Base-by-base conservation (phyloP, 495 filamentous ascomycete species). In the Trichoderma orchidacearum region DNA sequence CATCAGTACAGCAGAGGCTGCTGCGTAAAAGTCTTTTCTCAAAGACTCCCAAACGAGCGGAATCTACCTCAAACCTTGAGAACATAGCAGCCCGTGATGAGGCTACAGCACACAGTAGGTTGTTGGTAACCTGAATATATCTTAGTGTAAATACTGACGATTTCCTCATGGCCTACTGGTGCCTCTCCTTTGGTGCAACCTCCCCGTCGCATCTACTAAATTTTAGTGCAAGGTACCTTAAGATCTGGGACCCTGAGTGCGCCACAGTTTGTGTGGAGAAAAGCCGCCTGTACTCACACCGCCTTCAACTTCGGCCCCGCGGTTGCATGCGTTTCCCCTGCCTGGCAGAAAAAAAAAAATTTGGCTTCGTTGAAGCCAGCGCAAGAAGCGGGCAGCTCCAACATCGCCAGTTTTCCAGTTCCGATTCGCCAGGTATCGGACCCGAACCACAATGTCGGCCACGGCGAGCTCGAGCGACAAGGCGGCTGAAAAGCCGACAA, bases 401-500 rank as follows among this genome's bases (percentile, higher is more conserved):
- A 51, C 28, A 30, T 54, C 52, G 53, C 55, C 58, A 54, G 48
- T 66, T 65, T 23, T 48, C 41, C 21, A 27, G 9, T 48, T 48
- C 41, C 21, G 15, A 6, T 48, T 27, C 18, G 27, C 18, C 41
- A 48, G 41, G 41, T 18, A 48, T 48, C 41, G 15, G 5, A 60
- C 53, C n/a, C n/a, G 18, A 29, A 21, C 23, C 50, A 60, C 48
- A 28, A 65, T 69, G 63, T 61, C 61, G 1, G 36, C 28, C 23
- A 50, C 6, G 48, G 53, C 51, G 5, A 60, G 11, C 13, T 27
- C 36, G 29, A 25, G 32, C 5, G 61, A 35, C 5, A 48, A 48
- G 32, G 13, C 18, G 53, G 53, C 38, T 41, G 55, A 30, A 11
- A 45, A 48, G 50, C 28, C 60, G 56, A 15, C 61, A 15, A 69